phyloP scores from a whole-genome alignment of 805 yeast species.

The Cyberlindnera misumaiensis region DNA sequence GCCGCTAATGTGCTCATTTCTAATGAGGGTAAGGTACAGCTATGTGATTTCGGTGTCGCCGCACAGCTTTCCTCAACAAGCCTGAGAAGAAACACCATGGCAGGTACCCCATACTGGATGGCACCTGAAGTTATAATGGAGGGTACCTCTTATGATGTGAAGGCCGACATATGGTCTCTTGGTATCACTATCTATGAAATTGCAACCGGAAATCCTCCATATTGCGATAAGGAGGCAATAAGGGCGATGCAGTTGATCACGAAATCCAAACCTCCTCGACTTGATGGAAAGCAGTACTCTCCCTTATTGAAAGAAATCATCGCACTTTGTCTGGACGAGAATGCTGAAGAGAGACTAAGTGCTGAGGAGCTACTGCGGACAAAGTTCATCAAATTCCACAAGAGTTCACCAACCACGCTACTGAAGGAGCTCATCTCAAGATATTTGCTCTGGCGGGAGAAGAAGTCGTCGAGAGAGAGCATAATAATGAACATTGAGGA shows the following conservation, averaged over 20 bases:
- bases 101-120: conserved; percentile 98
- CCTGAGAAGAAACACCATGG: conserved; percentile 86
- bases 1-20: conserved; percentile 92
- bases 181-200: conserved; percentile 93
- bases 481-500: conserved; percentile 34
- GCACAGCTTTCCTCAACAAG: conserved; percentile 77
- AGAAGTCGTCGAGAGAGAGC: conserved; percentile 47
- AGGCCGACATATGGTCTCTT: conserved; percentile 95
- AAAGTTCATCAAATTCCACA: conserved; percentile 61
- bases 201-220: conserved; percentile 97
- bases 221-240: conserved; percentile 89
- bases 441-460: conserved; percentile 72
- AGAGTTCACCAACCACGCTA: conserved; percentile 48
- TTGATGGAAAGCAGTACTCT: conserved; percentile 85
- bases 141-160: conserved; percentile 79
- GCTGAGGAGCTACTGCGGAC: conserved; percentile 81
- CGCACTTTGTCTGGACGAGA: conserved; percentile 89
- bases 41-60: conserved; percentile 98
- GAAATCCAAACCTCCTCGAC: conserved; percentile 87
- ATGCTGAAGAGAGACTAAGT: conserved; percentile 77
- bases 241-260: conserved; percentile 93
- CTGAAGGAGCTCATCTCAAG: conserved; percentile 71
- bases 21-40: conserved; percentile 81
- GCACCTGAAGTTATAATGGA: conserved; percentile 97
- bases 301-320: conserved; percentile 75